phyloP scores from a whole-genome alignment of 371 early-diverging fungal genomes.

The Mucor circinelloides region DNA sequence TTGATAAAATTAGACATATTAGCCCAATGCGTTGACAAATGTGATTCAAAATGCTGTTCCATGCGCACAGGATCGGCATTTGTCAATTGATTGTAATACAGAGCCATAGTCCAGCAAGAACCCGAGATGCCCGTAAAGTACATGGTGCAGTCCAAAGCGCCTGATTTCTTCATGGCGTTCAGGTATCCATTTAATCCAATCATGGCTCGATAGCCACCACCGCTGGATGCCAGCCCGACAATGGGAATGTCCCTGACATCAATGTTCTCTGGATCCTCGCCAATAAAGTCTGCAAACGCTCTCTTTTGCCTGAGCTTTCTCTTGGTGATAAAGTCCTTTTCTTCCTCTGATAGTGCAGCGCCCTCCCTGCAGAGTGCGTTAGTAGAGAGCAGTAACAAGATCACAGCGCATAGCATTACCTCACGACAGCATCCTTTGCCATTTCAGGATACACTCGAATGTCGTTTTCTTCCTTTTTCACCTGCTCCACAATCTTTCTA shows the following conservation, averaged over 20 bases:
- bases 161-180: slow-evolving; percentile 57
- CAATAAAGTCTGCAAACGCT: slow-evolving; percentile 71
- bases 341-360: slow-evolving; percentile 44
- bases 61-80: slow-evolving; percentile 22
- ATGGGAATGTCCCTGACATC: slow-evolving; percentile 67
- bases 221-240: slow-evolving; percentile 68
- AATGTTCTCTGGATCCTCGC: slow-evolving; percentile 53
- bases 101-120: slow-evolving; percentile 57
- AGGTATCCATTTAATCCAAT: slow-evolving; percentile 62
- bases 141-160: slow-evolving; percentile 60
- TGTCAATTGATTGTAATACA: slow-evolving; percentile 39
- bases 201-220: slow-evolving; percentile 79
- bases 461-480: slow-evolving; percentile 22
- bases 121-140: slow-evolving; percentile 68
- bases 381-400: neutral
- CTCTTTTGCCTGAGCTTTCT: slow-evolving; percentile 52
- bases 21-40: slow-evolving; percentile 45
- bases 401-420: slow-evolving; percentile 4
- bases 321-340: slow-evolving; percentile 44
- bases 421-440: slow-evolving; percentile 33
- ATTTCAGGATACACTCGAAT: slow-evolving; percentile 32
- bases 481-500: slow-evolving; percentile 31
- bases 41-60: slow-evolving; percentile 28
- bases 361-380: slow-evolving; percentile 23
- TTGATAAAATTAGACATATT: slow-evolving; percentile 43